Conservation (phyloP, 352 stramenopile species). For the Globisporangium okanoganense region DNA sequence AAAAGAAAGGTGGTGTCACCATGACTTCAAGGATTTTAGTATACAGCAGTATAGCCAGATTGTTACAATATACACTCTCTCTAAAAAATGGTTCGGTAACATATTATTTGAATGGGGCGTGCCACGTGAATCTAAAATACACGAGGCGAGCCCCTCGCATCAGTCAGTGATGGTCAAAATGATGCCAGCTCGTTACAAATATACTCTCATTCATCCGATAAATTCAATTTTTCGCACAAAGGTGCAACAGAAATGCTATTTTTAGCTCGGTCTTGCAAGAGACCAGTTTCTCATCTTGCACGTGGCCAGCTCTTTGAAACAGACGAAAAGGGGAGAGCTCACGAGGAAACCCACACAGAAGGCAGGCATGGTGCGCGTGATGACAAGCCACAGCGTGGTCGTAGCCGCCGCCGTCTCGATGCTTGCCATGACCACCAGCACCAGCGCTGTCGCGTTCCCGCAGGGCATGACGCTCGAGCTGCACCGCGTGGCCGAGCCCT, state of each 20-base stretch:
- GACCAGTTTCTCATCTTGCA: not conserved
- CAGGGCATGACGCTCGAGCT: slow-evolving; percentile 35
- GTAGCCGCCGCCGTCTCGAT: not conserved
- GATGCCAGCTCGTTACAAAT: not conserved
- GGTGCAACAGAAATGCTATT: not conserved
- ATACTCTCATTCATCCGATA: no score
- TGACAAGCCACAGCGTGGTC: not conserved
- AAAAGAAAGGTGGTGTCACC: no score
- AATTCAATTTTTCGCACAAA: not conserved
- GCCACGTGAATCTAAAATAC: no score
- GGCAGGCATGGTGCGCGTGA: slow-evolving; percentile 2
- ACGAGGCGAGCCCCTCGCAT: no score
- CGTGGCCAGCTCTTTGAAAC: not conserved
- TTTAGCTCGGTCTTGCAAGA: not conserved
- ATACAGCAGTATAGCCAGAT: no score
- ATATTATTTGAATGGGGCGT: no score
- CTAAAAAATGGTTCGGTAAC: no score
- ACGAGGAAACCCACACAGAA: not conserved
- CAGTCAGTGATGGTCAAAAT: no score
- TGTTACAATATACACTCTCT: no score
- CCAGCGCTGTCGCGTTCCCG: not conserved
- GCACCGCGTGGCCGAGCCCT: slow-evolving; percentile 23
- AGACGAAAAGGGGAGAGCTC: not conserved
- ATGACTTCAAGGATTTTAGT: no score
- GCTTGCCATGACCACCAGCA: not conserved